These are phyloP conservation scores for Botrytis elliptica DNA, from an alignment of 2,329 filamentous ascomycete genomes.

Conservation along the genomic window DNA sequence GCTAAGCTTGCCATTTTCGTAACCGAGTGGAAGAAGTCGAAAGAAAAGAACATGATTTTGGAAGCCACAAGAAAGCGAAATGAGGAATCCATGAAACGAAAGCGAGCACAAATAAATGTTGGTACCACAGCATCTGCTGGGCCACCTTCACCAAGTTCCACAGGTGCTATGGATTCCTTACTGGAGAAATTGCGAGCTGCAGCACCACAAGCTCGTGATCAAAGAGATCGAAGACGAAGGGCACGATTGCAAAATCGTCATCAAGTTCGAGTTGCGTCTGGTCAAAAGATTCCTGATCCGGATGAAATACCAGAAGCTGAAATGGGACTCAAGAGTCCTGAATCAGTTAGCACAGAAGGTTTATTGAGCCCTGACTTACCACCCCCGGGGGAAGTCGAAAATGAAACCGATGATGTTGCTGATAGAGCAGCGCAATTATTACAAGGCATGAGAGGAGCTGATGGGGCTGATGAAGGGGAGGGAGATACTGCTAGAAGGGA, in stretches of 20 bases:
- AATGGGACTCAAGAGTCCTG: constrained; percentile 54
- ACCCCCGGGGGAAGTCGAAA: constrained; percentile 30
- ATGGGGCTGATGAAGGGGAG: constrained; percentile 51
- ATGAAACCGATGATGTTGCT: constrained; percentile 66
- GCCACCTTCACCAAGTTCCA: constrained; percentile 66
- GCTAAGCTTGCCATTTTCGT: constrained; percentile 88
- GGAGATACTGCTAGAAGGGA: constrained; percentile 52
- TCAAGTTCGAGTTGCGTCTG: constrained; percentile 84
- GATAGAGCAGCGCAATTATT: constrained; percentile 80
- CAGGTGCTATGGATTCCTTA: constrained; percentile 92
- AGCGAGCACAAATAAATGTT: constrained; percentile 66
- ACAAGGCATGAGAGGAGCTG: constrained; percentile 73
- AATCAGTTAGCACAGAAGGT: constrained; percentile 40
- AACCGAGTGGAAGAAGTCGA: constrained; percentile 91
- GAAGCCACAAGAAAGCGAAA: constrained; percentile 84
- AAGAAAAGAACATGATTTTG: constrained; percentile 81
- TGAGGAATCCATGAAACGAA: constrained; percentile 89
- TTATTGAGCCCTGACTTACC: constrained; percentile 29
- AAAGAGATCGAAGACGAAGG: constrained; percentile 82
- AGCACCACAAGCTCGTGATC: constrained; percentile 83
- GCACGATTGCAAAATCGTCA: constrained; percentile 88
- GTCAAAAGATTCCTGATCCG: constrained; percentile 79
- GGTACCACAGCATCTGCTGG: constrained; percentile 43
- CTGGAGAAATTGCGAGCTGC: constrained; percentile 93
- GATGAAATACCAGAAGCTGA: constrained; percentile 60